phyloP scores from a whole-genome alignment of 371 early-diverging fungal genomes.

The Thermomucor indicae-seudaticae region DNA sequence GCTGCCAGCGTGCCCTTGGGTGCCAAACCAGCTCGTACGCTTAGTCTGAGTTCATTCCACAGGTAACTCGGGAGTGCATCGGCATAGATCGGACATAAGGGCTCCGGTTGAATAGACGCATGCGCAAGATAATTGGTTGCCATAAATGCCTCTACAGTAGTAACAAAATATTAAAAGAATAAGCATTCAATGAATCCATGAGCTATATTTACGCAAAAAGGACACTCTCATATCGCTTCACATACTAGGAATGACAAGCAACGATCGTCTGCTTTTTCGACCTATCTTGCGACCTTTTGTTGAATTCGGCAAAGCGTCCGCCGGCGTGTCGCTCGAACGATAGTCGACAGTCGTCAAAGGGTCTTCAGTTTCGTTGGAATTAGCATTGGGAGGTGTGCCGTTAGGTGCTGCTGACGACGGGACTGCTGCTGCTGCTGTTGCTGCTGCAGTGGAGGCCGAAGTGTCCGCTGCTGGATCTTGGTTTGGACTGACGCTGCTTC shows the following conservation, averaged over 20 bases:
- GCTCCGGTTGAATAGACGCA: not conserved
- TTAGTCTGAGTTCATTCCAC: constrained; percentile 27
- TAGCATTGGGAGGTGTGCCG: too few species aligned
- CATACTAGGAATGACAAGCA: constrained; percentile 5
- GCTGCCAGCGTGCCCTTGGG: constrained; percentile 24
- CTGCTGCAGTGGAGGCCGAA: too few species aligned
- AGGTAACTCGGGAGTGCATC: constrained; percentile 19
- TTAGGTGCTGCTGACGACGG: too few species aligned
- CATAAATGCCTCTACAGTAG: constrained; percentile 2
- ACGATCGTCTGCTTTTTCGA: constrained; percentile 10
- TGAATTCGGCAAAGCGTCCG: too few species aligned
- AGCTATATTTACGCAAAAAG: not conserved
- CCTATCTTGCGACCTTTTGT: constrained; percentile 9
- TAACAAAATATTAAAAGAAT: not conserved
- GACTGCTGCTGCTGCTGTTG: too few species aligned
- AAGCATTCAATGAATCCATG: not conserved
- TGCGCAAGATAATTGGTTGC: constrained; percentile 5
- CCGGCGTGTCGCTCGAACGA: too few species aligned
- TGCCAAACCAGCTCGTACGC: constrained; percentile 24
- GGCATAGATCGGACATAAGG: constrained; percentile 6
- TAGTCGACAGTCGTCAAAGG: too few species aligned
- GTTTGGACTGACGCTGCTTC: too few species aligned
- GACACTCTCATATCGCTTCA: not conserved
- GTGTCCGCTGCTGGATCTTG: too few species aligned
- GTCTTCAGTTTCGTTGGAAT: too few species aligned